phyloP scores from a whole-genome alignment of 2,329 filamentous ascomycete genomes.

The Raffaelea ambrosiae region DNA sequence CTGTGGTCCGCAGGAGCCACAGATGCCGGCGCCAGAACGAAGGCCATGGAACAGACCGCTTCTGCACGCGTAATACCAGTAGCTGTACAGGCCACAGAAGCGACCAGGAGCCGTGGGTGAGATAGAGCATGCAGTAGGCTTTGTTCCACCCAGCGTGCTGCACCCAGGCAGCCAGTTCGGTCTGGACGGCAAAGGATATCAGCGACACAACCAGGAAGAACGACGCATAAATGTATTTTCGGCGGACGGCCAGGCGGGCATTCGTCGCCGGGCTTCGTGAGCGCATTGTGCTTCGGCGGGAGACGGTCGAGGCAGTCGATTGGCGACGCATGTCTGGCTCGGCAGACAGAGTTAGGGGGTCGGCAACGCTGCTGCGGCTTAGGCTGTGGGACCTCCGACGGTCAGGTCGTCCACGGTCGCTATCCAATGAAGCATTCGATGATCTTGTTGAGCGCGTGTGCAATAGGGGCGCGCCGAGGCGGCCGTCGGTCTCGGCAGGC shows the following conservation, averaged over 20 bases:
- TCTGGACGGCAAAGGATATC: constrained; percentile 86
- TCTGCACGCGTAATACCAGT: constrained; percentile 68
- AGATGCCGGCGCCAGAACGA: constrained; percentile 70
- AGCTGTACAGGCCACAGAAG: constrained; percentile 84
- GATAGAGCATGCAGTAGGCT: constrained; percentile 98
- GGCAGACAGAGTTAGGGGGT: neutral
- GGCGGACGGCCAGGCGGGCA: constrained; percentile 49
- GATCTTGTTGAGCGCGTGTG: no score
- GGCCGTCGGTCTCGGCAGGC: no score
- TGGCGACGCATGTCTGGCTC: neutral
- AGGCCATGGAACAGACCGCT: constrained; percentile 68
- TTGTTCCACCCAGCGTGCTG: constrained; percentile 94
- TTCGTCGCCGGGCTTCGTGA: constrained; percentile 65
- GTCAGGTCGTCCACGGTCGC: no score
- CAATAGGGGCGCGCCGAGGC: no score
- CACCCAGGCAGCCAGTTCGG: constrained; percentile 90
- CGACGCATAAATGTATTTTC: constrained; percentile 76
- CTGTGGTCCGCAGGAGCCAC: constrained; percentile 42
- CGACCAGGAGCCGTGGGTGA: constrained; percentile 92
- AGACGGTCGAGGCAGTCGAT: neutral
- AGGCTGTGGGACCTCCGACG: no score
- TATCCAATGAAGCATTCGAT: no score
- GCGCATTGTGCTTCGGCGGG: constrained; percentile 56
- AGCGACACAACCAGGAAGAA: constrained; percentile 78
- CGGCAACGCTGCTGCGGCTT: neutral